Evolutionary conservation across 345 rosid genomes (phyloP).

Genomic region (Rhodomyrtus tomentosa): DNA sequence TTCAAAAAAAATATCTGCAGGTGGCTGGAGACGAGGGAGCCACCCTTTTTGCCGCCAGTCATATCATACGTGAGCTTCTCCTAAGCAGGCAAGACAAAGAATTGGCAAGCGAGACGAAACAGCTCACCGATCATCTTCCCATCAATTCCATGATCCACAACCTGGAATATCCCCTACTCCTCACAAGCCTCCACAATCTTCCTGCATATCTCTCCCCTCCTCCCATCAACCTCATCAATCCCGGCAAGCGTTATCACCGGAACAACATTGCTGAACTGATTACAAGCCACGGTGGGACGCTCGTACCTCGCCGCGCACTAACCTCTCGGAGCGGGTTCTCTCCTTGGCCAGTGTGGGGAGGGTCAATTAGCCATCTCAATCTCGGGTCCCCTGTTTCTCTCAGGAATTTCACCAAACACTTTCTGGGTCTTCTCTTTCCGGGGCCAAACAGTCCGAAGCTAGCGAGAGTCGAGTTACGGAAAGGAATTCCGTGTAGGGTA

Average conservation of each 20-base stretch:
- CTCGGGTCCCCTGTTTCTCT: no score
- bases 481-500: no score
- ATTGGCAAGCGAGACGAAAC: constrained; percentile 60
- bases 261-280: constrained; percentile 58
- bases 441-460: no score
- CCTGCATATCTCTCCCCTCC: constrained; percentile 52
- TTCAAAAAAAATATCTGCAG: constrained; percentile 37
- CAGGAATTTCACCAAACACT: no score
- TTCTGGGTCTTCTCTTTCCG: no score
- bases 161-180: constrained; percentile 85
- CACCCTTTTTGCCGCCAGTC: constrained; percentile 94
- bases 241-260: constrained; percentile 71
- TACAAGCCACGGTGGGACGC: constrained; percentile 75
- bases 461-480: no score
- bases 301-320: constrained; percentile 81
- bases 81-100: constrained; percentile 58
- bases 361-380: constrained; percentile 3
- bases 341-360: constrained; percentile 53
- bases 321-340: constrained; percentile 38
- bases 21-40: constrained; percentile 92
- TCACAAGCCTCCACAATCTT: constrained; percentile 84
- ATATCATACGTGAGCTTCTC: constrained; percentile 76
- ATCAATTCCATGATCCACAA: constrained; percentile 75
- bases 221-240: constrained; percentile 40
- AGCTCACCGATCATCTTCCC: constrained; percentile 16